A percentile compares a stretch with the other conserved stretches of the same genome.
These are phyloP conservation scores for Colletotrichum tropicale DNA, from an alignment of 2,329 filamentous ascomycete genomes.

Conservation along the genomic window DNA sequence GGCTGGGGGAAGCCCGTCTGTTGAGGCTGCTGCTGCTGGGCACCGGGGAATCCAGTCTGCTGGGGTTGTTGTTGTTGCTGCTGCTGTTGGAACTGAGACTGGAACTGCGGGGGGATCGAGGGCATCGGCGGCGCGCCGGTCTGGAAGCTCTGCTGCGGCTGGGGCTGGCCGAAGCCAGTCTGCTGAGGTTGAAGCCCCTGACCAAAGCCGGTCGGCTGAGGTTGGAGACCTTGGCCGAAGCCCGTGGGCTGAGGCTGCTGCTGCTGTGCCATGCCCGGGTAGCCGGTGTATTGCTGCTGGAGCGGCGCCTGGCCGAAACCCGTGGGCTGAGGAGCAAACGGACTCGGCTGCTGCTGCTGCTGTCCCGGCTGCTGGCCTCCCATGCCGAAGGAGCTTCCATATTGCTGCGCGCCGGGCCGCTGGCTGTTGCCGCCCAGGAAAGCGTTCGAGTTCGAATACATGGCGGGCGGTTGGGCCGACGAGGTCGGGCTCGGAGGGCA, in stretches of 20 bases:
- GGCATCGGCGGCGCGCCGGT: slow-evolving; percentile 65
- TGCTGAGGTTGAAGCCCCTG: slow-evolving; percentile 65
- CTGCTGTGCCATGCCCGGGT: slow-evolving; percentile 58
- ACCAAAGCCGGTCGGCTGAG: slow-evolving; percentile 48
- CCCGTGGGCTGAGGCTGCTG: slow-evolving; percentile 68
- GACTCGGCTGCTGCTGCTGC: slow-evolving; percentile 54
- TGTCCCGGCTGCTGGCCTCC: slow-evolving; percentile 48
- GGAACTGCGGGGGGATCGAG: slow-evolving; percentile 63
- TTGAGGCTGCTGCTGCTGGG: slow-evolving; percentile 51
- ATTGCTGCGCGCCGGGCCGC: slow-evolving; percentile 71
- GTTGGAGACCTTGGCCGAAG: slow-evolving; percentile 55
- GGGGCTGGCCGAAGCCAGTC: slow-evolving; percentile 67
- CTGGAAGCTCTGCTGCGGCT: slow-evolving; percentile 65
- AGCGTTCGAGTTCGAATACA: slow-evolving; percentile 91
- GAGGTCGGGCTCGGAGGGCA: slow-evolving; percentile 5
- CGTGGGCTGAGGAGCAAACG: slow-evolving; percentile 64
- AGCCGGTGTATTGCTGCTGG: slow-evolving; percentile 67
- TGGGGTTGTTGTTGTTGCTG: slow-evolving; percentile 46
- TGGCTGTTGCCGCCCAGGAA: slow-evolving; percentile 83
- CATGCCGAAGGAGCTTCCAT: slow-evolving; percentile 54
- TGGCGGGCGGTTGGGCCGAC: slow-evolving; percentile 41
- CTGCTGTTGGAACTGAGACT: slow-evolving; percentile 63
- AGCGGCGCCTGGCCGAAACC: slow-evolving; percentile 62
- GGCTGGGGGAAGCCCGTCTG: slow-evolving; percentile 49
- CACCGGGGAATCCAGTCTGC: slow-evolving; percentile 46